Conservation (phyloP, 1,139 yeast species). For the Hyphopichia khmerensis region DNA sequence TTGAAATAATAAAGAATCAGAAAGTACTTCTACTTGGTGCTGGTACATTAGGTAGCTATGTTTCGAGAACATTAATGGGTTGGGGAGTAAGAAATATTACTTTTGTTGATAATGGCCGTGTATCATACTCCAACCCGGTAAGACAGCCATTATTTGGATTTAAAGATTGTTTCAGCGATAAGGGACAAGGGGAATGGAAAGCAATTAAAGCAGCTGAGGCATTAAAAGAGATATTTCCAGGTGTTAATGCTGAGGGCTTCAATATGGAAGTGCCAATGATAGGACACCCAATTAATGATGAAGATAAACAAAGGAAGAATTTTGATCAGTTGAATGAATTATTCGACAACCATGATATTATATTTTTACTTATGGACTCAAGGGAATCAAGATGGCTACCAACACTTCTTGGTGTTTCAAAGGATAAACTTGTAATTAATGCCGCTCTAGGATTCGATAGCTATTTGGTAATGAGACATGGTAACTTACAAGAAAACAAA, state of each 20-base stretch:
- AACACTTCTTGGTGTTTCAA: constrained; percentile 69
- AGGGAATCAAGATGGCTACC: constrained; percentile 97
- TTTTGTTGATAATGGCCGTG: constrained; percentile 84
- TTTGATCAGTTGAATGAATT: constrained; percentile 53
- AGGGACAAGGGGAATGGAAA: constrained; percentile 60
- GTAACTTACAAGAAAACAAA: constrained; percentile 33
- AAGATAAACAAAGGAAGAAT: constrained; percentile 45
- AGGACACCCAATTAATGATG: constrained; percentile 77
- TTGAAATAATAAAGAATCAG: constrained; percentile 59
- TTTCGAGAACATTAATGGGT: constrained; percentile 79
- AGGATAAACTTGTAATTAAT: constrained; percentile 73
- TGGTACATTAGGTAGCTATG: constrained; percentile 94
- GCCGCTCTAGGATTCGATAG: constrained; percentile 96
- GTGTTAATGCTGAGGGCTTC: constrained; percentile 62
- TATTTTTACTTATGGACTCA: constrained; percentile 86
- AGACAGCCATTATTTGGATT: constrained; percentile 85
- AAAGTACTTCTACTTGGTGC: constrained; percentile 85
- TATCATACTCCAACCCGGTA: constrained; percentile 92
- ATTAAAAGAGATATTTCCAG: constrained; percentile 72
- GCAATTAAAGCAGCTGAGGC: constrained; percentile 77
- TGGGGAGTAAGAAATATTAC: constrained; percentile 92
- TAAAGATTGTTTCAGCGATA: constrained; percentile 67
- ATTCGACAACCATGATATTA: constrained; percentile 68
- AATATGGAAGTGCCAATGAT: constrained; percentile 88
- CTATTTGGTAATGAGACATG: constrained; percentile 91